Evolutionary conservation across 2,329 filamentous ascomycete species (phyloP).

Genomic region (Xylariales sp.): DNA sequence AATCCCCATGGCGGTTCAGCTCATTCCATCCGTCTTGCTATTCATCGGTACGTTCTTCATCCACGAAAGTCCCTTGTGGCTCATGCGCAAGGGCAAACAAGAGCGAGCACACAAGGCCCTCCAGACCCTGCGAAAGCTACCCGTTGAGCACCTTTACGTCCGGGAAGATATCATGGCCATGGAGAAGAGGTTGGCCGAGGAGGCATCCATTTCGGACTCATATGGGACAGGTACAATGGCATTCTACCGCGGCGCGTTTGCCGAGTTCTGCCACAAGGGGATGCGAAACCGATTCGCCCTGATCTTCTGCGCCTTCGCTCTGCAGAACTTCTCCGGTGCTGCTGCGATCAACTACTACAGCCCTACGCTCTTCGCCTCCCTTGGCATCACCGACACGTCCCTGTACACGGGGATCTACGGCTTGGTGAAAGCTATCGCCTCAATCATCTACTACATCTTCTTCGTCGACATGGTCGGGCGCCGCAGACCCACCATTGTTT

Average conservation of each 20-base stretch:
- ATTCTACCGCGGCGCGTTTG: conserved; percentile 23
- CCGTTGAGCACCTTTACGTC: conserved; percentile 34
- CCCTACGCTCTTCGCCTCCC: conserved; percentile 34
- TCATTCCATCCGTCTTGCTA: conserved; percentile 38
- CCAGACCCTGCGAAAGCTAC: conserved; percentile 39
- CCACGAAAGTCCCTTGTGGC: conserved; percentile 35
- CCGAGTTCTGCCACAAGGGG: conserved; percentile 28
- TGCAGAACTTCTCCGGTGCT: conserved; percentile 37
- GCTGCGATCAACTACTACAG: conserved; percentile 41
- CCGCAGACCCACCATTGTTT: conserved; percentile 38
- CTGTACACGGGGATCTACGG: conserved; percentile 50
- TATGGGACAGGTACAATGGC: conserved; percentile 27
- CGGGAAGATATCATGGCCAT: conserved; percentile 46
- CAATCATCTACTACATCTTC: conserved; percentile 35
- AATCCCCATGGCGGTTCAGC: conserved; percentile 44
- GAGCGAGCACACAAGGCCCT: conserved; percentile 36
- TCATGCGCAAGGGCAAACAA: conserved; percentile 35
- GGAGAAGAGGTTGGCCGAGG: conserved; percentile 28
- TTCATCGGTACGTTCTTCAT: conserved; percentile 40
- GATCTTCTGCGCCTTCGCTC: conserved; percentile 32
- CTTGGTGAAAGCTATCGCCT: conserved; percentile 36
- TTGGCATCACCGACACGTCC: conserved; percentile 39
- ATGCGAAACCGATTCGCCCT: conserved; percentile 36
- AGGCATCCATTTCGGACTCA: conserved; percentile 21
- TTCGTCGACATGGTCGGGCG: conserved; percentile 37